Conservation (phyloP, 2,329 filamentous ascomycete species). For the Talaromyces pinophilus region DNA sequence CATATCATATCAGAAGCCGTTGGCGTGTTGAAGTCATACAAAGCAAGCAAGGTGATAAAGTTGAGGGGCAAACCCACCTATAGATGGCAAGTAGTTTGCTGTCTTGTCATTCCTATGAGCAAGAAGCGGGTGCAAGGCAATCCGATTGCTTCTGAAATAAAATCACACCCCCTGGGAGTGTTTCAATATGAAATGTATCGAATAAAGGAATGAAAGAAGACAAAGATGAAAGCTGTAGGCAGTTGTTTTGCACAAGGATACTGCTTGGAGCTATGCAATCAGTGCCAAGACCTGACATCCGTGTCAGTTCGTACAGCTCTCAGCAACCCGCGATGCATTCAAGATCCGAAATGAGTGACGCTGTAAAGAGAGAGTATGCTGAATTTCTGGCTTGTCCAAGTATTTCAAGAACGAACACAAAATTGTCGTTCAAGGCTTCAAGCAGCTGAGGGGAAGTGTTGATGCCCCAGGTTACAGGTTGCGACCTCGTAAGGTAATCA, state of each 20-base stretch:
- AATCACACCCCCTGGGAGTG: background rate
- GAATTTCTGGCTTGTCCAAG: no score
- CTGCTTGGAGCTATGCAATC: constrained; percentile 17
- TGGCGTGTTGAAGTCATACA: background rate
- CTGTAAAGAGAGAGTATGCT: background rate
- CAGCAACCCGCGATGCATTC: background rate
- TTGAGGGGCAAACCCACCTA: constrained; percentile 22
- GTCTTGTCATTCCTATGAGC: constrained; percentile 1
- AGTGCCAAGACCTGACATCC: constrained; percentile 16
- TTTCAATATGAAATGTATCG: background rate
- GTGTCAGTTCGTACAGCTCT: background rate
- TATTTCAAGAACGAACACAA: background rate
- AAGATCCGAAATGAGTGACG: background rate
- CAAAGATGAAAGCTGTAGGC: constrained; percentile 10
- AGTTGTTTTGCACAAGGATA: constrained; percentile 6
- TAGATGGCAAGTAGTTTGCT: constrained; percentile 7
- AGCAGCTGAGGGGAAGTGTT: background rate
- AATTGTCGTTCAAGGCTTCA: background rate
- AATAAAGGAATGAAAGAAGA: constrained; percentile 1
- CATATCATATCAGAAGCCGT: background rate
- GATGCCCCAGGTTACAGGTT: background rate
- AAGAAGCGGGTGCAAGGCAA: background rate
- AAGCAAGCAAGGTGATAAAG: constrained; percentile 15
- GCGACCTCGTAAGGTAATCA: background rate
- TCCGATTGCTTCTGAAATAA: background rate